Base-by-base conservation (phyloP, 345 rosid species). In the Microthlaspi erraticum region DNA sequence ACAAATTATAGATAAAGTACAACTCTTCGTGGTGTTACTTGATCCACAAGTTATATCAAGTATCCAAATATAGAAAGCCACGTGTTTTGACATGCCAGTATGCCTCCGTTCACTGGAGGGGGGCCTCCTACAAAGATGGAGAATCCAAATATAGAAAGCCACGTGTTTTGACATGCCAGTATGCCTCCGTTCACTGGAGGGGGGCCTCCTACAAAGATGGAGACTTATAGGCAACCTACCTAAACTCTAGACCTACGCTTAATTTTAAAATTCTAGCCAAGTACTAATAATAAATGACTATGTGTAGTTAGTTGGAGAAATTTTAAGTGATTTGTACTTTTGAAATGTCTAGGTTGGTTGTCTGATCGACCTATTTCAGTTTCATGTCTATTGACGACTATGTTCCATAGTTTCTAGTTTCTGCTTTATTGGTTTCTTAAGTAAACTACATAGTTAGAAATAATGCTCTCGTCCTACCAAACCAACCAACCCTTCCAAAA, bases 171-270 rank as follows among this genome's bases (percentile, higher is more conserved):
- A 44, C 61, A 39, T 60, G 54, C 16, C 45, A 7, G 36, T 50
- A 33, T 55, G 19, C 34, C 33, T 64, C n/a, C 60, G 13, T 66
- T 55, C 36, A 64, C 10, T 55, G 29, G 66, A 66, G 48, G 8
- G 17, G 18, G 19, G n/a, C n/a, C 31, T 48, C 18, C 45, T 43
- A 36, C 26, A 52, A 19, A 44, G 36, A 52, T 8, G 20, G 74
- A 52, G 44, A 45, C 52, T 68, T 75, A n/a, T 75, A 61, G 78
- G 78, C 52, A 53, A 68, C 74, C 78, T 16, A 75, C 45, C 57
- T 53, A 68, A 58, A 75, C 50, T 34, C 31, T 61, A 50, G 26
- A 12, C 9, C 7, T 31, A 26, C 39, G 52, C 60, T 66, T 19
- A 41, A 39, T 5, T 45, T 29, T 17, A 6, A 54, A 26, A 18